Percentiles rank a stretch among this genome's conserved stretches.
phyloP scores from a whole-genome alignment of 2,329 filamentous ascomycete species.

The Colletotrichum shisoi region DNA sequence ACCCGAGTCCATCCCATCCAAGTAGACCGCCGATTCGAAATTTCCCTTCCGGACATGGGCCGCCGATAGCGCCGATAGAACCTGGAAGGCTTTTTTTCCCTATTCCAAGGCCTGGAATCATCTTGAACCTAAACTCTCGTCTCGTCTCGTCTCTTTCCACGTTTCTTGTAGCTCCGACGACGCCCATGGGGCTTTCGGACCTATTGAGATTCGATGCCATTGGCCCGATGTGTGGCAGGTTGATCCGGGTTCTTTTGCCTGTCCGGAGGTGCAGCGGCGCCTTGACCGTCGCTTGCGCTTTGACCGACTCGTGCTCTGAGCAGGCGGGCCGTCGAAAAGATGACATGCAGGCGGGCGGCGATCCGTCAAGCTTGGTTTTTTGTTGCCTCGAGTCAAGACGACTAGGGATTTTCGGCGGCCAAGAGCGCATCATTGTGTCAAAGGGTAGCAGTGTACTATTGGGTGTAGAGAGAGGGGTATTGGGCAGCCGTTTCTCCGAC shows the following conservation, averaged over 20 bases:
- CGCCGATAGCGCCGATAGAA: constrained; percentile 1
- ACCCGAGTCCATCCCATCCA: background rate
- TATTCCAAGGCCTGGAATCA: background rate
- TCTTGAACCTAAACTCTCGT: background rate
- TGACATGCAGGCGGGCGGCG: constrained; percentile 22
- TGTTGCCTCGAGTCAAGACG: constrained; percentile 23
- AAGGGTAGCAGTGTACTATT: constrained; percentile 19
- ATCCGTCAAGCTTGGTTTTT: constrained; percentile 15
- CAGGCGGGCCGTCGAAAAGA: constrained; percentile 15
- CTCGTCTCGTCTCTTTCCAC: background rate
- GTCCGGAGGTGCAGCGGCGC: constrained; percentile 16
- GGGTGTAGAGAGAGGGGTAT: background rate
- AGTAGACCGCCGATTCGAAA: constrained; percentile 21
- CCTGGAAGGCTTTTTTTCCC: too few species aligned
- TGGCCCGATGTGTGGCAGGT: constrained; percentile 5
- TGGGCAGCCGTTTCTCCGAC: too few species aligned
- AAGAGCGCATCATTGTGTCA: constrained; percentile 13
- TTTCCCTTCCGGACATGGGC: constrained; percentile 6
- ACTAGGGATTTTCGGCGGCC: constrained; percentile 10
- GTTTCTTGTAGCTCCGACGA: too few species aligned
- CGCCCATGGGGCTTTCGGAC: background rate
- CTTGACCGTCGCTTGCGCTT: constrained; percentile 9
- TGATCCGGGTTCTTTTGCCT: constrained; percentile 26
- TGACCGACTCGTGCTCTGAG: constrained; percentile 8
- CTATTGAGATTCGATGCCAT: background rate